Evolutionary conservation across 1,284 basidiomycete genomes (phyloP).

Genomic region (Sphagnurus paluster): DNA sequence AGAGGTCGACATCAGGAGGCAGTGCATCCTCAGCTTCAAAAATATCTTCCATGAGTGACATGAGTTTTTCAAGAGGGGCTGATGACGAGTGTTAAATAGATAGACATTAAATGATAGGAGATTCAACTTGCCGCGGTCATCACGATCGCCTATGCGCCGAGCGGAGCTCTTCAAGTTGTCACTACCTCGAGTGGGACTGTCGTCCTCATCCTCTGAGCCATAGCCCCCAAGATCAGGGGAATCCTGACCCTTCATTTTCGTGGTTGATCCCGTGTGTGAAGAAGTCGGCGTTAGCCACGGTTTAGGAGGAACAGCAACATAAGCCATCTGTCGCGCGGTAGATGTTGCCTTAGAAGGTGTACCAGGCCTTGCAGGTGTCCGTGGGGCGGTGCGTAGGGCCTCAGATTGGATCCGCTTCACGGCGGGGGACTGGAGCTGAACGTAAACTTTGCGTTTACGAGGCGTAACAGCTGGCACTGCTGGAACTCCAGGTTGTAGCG

Average conservation of each 20-base stretch:
- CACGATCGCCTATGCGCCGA: constrained; percentile 70
- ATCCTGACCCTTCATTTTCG: constrained; percentile 31
- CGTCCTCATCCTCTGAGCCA: constrained; percentile 52
- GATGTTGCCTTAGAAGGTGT: constrained; percentile 26
- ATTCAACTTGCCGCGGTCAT: constrained; percentile 61
- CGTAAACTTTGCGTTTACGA: constrained; percentile 42
- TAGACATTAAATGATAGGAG: background rate
- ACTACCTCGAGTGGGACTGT: constrained; percentile 29
- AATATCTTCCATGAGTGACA: constrained; percentile 72
- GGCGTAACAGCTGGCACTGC: constrained; percentile 42
- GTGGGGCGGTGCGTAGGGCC: constrained; percentile 21
- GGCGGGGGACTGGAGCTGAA: constrained; percentile 49
- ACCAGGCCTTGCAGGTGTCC: constrained; percentile 4
- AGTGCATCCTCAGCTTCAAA: constrained; percentile 88
- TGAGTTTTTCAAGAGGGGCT: constrained; percentile 78
- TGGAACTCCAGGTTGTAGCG: constrained; percentile 30
- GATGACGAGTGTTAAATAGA: constrained; percentile 11
- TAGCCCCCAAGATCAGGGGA: constrained; percentile 60
- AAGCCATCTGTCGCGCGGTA: constrained; percentile 46
- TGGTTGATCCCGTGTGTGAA: constrained; percentile 31
- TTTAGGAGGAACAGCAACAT: constrained; percentile 59
- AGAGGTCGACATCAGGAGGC: constrained; percentile 58
- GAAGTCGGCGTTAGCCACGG: constrained; percentile 49
- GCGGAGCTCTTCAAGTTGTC: constrained; percentile 46
- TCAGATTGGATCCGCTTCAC: constrained; percentile 48